These are phyloP conservation scores for Paraphaeosphaeria sporulosa DNA, from an alignment of 2,329 filamentous ascomycete genomes.

Conservation along the genomic window DNA sequence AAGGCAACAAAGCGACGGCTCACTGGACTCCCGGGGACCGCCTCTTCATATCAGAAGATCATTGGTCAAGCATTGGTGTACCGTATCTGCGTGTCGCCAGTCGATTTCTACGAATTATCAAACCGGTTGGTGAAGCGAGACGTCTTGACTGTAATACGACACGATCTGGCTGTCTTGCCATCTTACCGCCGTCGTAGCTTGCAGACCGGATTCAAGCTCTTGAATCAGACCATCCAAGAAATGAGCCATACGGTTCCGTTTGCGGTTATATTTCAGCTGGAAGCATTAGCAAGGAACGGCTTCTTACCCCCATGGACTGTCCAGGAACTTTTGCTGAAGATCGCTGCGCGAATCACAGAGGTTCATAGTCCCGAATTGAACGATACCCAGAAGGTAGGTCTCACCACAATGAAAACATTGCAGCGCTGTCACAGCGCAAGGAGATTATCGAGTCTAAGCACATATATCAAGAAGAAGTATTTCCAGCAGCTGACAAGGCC, in stretches of 20 bases:
- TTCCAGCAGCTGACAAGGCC: neutral
- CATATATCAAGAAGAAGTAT: too few species aligned
- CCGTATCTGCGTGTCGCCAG: constrained; percentile 37
- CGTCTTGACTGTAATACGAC: constrained; percentile 14
- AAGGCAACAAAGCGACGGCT: constrained; percentile 10
- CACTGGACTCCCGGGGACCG: constrained; percentile 30
- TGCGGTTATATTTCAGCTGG: constrained; percentile 68
- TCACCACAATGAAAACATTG: neutral
- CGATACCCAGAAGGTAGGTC: neutral
- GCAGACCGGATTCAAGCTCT: neutral
- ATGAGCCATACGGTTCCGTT: constrained; percentile 57
- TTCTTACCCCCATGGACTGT: constrained; percentile 21
- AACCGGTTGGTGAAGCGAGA: constrained; percentile 17
- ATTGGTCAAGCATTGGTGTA: constrained; percentile 59
- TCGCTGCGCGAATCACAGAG: neutral
- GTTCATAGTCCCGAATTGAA: neutral
- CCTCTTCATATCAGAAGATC: constrained; percentile 43
- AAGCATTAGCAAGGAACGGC: constrained; percentile 68
- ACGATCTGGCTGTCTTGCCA: constrained; percentile 5
- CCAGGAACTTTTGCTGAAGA: constrained; percentile 11
- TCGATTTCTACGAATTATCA: constrained; percentile 17
- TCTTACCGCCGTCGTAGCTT: neutral
- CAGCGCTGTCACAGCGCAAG: too few species aligned
- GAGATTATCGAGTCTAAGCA: too few species aligned
- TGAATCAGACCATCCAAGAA: constrained; percentile 9